A percentile compares a stretch with the other conserved stretches of the same genome.
Conservation (phyloP, 768 basidiomycete species). For the Asterophora lycoperdoides region DNA sequence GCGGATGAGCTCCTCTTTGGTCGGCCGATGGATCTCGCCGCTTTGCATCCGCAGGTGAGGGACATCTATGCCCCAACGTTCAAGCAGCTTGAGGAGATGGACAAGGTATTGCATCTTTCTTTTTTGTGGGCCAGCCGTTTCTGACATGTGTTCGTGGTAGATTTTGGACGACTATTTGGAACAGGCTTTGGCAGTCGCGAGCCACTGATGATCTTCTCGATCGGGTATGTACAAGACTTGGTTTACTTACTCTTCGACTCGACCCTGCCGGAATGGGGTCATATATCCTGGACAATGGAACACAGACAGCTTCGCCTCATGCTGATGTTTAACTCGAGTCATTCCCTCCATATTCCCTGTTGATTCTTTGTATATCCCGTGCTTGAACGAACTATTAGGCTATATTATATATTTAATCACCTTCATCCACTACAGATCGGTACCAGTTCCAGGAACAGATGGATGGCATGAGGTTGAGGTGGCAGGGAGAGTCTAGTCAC, state of each 20-base stretch:
- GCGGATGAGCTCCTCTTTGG: conserved; percentile 77
- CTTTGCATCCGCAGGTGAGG: conserved; percentile 65
- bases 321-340: no score
- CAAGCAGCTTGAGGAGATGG: conserved; percentile 74
- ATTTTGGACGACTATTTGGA: conserved; percentile 17
- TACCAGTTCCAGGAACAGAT: no score
- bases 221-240: background rate
- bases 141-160: conserved; percentile 3
- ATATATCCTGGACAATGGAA: conserved; percentile 4
- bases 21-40: conserved; percentile 50
- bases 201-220: conserved; percentile 1
- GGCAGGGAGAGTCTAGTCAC: no score
- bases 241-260: no score
- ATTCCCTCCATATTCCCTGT: no score
- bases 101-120: conserved; percentile 46
- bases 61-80: conserved; percentile 70
- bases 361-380: no score
- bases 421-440: no score
- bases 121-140: background rate
- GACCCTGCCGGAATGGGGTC: conserved; percentile 4
- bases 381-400: no score
- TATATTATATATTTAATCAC: no score
- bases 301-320: no score
- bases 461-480: no score
- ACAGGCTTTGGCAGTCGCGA: conserved; percentile 7